Evolutionary conservation across 2,329 filamentous ascomycete species (phyloP), one percentile per base, ranked within the genome.

Genomic region (Aspergillus ochraceoroseus): DNA sequence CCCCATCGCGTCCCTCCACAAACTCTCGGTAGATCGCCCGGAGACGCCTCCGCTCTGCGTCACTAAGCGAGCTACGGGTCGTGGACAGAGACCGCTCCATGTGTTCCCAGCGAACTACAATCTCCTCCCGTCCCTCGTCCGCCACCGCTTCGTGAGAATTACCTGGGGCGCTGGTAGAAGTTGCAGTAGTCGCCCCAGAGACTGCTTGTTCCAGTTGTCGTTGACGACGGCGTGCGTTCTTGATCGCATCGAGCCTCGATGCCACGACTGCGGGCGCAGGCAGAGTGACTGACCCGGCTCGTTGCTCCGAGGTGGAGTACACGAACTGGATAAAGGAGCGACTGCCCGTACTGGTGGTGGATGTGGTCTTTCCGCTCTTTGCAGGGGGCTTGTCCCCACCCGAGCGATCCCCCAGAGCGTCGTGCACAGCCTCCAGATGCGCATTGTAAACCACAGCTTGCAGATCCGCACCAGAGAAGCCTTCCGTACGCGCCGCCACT

Each of bases 361-460:
- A 57, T 14, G 51, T 47, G 32, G 59, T 63, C 5, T 52, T 46
- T 6, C 47, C 51, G 17, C 56, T 53, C 22, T 55, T 64, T 48
- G 27, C 53, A 46, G 31, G 53, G 32, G 43, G 32, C 45, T 76
- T 70, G 19, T 79, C 71, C 15, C 79, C 71, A 6, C 48, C 49
- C 0, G 57, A 53, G 20, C 52, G 56, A 55, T 82, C 79, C 38
- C 80, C 83, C 0, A 98, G 76, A 2, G 94, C 81, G 52, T 95
- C 89, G 60, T 98, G 92, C 49, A 98, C 95, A 18, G 92, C 92
- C 68, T 96, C 90, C 4, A 98, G 76, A 62, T 98, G 92, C 0
- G 92, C 89, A 53, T 98, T 98, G 56, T 94, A 95, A 29, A 96
- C 82, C 5, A 98, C 76, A 0, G 90, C 92, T 63, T 98, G 92